Conservation (phyloP, 2,329 filamentous ascomycete genomes). For the Fusarium graminum region DNA sequence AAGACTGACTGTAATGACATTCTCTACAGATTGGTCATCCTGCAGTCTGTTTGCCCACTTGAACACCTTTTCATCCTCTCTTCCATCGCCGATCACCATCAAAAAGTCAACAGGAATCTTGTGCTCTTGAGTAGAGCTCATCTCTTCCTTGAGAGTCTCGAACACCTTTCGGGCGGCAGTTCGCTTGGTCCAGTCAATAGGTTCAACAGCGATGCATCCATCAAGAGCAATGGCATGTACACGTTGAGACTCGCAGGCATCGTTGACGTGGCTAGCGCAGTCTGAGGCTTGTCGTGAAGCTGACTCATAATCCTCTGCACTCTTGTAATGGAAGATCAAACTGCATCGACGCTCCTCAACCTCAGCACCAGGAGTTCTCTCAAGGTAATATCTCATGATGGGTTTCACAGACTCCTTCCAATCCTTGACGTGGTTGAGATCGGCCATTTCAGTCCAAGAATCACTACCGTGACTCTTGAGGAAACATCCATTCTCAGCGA, state of each 20-base stretch:
- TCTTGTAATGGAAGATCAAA: constrained; percentile 90
- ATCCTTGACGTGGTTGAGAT: constrained; percentile 74
- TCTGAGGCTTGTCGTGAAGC: constrained; percentile 87
- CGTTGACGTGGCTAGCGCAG: constrained; percentile 94
- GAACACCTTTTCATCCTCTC: constrained; percentile 94
- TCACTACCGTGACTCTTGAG: constrained; percentile 77
- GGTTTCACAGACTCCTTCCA: constrained; percentile 89
- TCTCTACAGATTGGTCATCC: constrained; percentile 68
- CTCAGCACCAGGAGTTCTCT: constrained; percentile 87
- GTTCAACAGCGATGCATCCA: constrained; percentile 85
- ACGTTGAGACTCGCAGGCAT: constrained; percentile 84
- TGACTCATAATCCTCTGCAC: constrained; percentile 79
- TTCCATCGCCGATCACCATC: constrained; percentile 88
- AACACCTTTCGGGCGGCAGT: constrained; percentile 84
- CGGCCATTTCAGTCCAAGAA: constrained; percentile 83
- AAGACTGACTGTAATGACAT: constrained; percentile 87
- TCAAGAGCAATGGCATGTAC: constrained; percentile 88
- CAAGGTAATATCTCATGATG: constrained; percentile 89
- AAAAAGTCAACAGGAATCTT: constrained; percentile 79
- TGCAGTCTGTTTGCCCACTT: constrained; percentile 88
- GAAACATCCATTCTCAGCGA: constrained; percentile 96
- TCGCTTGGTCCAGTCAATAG: constrained; percentile 87
- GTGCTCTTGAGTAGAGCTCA: constrained; percentile 49
- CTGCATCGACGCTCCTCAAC: constrained; percentile 94
- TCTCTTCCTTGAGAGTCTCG: constrained; percentile 64